Evolutionary conservation across 2,329 filamentous ascomycete species (phyloP).

Genomic region (Hortaea werneckii): DNA sequence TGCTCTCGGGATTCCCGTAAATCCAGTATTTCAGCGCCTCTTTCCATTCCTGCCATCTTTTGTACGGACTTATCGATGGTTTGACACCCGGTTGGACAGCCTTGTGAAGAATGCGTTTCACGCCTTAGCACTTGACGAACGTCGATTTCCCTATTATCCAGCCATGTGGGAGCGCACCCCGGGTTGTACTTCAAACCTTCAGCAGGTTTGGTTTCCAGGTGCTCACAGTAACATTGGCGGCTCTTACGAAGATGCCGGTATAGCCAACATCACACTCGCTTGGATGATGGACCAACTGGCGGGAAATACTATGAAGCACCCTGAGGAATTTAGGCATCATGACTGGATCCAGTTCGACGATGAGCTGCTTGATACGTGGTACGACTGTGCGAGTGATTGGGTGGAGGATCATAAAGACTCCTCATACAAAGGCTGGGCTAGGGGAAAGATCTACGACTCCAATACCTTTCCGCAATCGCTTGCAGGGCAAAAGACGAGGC

Average conservation of each 20-base stretch:
- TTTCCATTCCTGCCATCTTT: constrained; percentile 19
- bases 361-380: constrained; percentile 21
- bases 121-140: constrained; percentile 45
- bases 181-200: constrained; percentile 26
- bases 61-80: constrained; percentile 24
- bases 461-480: constrained; percentile 25
- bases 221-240: constrained; percentile 45
- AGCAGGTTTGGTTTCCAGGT: constrained; percentile 49
- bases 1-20: constrained; percentile 27
- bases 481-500: constrained; percentile 17
- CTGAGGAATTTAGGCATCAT: constrained; percentile 14
- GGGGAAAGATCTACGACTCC: constrained; percentile 25
- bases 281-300: constrained; percentile 34
- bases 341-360: constrained; percentile 29
- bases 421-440: constrained; percentile 20
- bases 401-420: constrained; percentile 11
- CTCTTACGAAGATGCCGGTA: constrained; percentile 25
- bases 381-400: constrained; percentile 16
- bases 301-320: constrained; percentile 17
- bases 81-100: constrained; percentile 25
- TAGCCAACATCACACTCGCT: constrained; percentile 30
- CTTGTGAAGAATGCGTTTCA: constrained; percentile 46
- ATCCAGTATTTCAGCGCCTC: constrained; percentile 19
- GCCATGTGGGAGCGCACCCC: constrained; percentile 37
- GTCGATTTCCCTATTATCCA: constrained; percentile 40